These are phyloP conservation scores for Pythium diclinum DNA, from an alignment of 352 stramenopile species.

Conservation along the genomic window DNA sequence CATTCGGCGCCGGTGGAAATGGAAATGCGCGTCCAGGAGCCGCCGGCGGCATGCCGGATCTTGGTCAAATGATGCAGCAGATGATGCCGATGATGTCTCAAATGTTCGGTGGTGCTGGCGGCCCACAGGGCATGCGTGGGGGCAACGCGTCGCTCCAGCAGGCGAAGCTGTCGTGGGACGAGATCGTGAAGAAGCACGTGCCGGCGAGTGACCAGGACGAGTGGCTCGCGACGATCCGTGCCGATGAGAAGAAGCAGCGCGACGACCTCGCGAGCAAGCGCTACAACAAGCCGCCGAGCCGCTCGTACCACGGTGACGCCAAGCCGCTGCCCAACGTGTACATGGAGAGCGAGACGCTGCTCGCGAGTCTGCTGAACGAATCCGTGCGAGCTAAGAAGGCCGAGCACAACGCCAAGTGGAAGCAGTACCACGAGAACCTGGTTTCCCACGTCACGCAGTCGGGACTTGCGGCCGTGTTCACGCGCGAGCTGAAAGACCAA, in stretches of 20 bases:
- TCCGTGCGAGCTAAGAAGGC: conserved; percentile 55
- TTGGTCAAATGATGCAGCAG: conserved; percentile 81
- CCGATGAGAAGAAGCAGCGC: conserved; percentile 46
- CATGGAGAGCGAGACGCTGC: conserved; percentile 55
- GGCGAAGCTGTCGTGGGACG: conserved; percentile 53
- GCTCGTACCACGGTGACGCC: conserved; percentile 52
- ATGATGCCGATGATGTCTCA: conserved; percentile 89
- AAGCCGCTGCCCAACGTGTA: conserved; percentile 59
- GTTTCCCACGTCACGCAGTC: conserved; percentile 49
- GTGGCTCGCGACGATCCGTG: conserved; percentile 66
- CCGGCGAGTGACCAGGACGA: conserved; percentile 49
- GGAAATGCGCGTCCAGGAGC: conserved; percentile 1
- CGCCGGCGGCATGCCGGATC: conserved; percentile 45
- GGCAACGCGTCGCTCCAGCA: conserved; percentile 33
- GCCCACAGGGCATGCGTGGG: conserved; percentile 20
- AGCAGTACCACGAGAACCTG: conserved; percentile 45
- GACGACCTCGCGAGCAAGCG: conserved; percentile 29
- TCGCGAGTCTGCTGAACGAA: conserved; percentile 61
- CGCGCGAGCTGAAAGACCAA: conserved; percentile 59
- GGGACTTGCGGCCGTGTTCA: conserved; percentile 47
- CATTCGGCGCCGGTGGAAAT: conserved; percentile 3
- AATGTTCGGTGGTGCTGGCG: conserved; percentile 52
- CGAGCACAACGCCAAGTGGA: conserved; percentile 58
- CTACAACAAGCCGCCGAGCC: conserved; percentile 46
- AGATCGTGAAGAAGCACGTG: conserved; percentile 63